Percentiles rank a stretch among this genome's conserved stretches.
These are phyloP conservation scores for Solanum sparsipilum DNA, from an alignment of 257 asterid genomes.

Conservation along the genomic window DNA sequence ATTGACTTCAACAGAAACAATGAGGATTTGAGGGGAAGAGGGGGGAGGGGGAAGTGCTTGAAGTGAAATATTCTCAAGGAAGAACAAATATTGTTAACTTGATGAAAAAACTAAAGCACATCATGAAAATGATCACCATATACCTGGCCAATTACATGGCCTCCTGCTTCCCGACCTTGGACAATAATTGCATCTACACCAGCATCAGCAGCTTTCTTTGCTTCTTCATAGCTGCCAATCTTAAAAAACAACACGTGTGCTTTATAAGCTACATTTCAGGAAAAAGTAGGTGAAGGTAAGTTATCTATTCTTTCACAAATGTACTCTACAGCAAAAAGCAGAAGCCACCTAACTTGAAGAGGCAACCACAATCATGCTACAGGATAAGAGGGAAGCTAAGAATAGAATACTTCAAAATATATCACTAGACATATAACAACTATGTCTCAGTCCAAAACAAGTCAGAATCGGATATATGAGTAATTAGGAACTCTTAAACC, in stretches of 20 bases:
- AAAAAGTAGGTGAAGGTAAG: background rate
- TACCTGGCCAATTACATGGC: slow-evolving; percentile 89
- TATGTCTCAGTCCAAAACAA: background rate
- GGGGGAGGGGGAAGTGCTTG: background rate
- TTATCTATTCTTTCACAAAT: background rate
- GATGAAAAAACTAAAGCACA: background rate
- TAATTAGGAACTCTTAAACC: background rate
- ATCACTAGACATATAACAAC: background rate
- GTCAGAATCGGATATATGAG: background rate
- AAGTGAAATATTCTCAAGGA: background rate
- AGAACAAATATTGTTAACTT: background rate
- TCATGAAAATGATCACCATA: background rate
- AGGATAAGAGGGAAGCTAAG: background rate
- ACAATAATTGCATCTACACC: slow-evolving; percentile 86
- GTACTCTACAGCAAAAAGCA: background rate
- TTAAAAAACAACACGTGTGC: background rate
- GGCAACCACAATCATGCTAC: background rate
- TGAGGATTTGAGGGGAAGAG: background rate
- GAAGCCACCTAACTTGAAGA: background rate
- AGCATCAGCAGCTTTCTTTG: slow-evolving; percentile 47
- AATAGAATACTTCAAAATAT: background rate
- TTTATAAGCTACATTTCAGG: background rate
- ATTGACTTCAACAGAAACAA: background rate
- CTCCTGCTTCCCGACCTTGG: slow-evolving; percentile 92
- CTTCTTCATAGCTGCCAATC: slow-evolving; percentile 85